Evolutionary conservation across 129 eudicot genomes (phyloP).

Genomic region (Helianthus tuberosus): DNA sequence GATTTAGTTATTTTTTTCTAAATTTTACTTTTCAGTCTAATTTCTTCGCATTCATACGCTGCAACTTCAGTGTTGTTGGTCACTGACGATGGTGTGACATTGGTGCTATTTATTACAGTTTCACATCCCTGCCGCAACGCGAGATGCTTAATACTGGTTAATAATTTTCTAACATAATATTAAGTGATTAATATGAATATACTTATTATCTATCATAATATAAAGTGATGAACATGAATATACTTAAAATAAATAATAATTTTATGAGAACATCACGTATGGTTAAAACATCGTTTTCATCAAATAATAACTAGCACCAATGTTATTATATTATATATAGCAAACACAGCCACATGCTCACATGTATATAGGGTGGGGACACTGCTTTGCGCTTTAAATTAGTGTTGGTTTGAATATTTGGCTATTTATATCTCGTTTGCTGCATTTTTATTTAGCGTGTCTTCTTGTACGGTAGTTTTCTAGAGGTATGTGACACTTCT

Average conservation of each 20-base stretch:
- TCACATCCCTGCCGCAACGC: too few species aligned
- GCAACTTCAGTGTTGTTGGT: too few species aligned
- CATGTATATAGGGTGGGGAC: conserved; percentile 3
- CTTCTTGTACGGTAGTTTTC: conserved; percentile 1
- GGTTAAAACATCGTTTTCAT: conserved; percentile 7
- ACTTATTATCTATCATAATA: too few species aligned
- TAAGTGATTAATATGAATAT: background rate
- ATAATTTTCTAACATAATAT: background rate
- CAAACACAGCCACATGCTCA: conserved; percentile 13
- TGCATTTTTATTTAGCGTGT: background rate
- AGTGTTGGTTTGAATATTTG: background rate
- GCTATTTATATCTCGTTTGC: background rate
- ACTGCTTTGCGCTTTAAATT: background rate
- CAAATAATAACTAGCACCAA: background rate
- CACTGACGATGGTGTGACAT: too few species aligned
- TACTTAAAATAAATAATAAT: background rate
- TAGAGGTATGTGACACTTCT: background rate
- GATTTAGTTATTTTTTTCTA: too few species aligned
- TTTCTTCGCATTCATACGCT: too few species aligned
- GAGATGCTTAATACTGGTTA: background rate
- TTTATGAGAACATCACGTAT: background rate
- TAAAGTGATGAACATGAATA: background rate
- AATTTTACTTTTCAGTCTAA: too few species aligned
- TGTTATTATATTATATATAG: background rate
- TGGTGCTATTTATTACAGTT: too few species aligned